These are phyloP conservation scores for Fusarium sp. DNA, from an alignment of 2,329 filamentous ascomycete species.

Conservation along the genomic window DNA sequence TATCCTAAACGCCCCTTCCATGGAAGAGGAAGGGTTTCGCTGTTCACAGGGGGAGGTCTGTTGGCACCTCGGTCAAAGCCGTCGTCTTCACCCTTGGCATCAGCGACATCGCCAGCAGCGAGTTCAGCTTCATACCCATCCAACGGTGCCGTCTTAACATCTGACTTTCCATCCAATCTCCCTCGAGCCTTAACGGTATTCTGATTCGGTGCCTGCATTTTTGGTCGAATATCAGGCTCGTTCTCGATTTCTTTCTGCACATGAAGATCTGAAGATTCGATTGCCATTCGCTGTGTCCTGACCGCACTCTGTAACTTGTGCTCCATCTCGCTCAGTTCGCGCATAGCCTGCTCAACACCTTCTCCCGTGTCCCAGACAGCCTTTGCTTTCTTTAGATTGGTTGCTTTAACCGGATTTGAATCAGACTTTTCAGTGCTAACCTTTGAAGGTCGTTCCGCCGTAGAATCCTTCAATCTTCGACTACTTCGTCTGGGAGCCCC, in stretches of 20 bases:
- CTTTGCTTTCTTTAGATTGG: neutral
- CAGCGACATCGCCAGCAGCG: conserved; percentile 39
- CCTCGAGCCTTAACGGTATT: conserved; percentile 11
- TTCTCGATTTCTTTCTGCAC: neutral
- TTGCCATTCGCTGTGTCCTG: conserved; percentile 62
- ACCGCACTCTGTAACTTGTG: conserved; percentile 58
- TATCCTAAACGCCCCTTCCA: conserved; percentile 94
- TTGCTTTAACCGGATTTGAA: neutral
- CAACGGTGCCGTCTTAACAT: conserved; percentile 38
- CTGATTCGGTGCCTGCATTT: conserved; percentile 4
- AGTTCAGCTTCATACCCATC: conserved; percentile 44
- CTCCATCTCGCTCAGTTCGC: conserved; percentile 65
- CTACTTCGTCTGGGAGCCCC: conserved; percentile 46
- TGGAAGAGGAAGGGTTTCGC: conserved; percentile 83
- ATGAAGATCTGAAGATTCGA: conserved; percentile 57
- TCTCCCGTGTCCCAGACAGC: conserved; percentile 33
- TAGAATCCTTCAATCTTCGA: conserved; percentile 40
- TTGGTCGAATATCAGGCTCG: conserved; percentile 19
- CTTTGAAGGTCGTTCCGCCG: conserved; percentile 5
- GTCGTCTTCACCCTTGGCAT: conserved; percentile 42
- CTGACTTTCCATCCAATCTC: conserved; percentile 5
- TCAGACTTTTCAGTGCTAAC: neutral
- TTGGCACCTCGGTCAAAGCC: conserved; percentile 55
- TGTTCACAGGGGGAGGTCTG: conserved; percentile 83
- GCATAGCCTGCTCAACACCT: conserved; percentile 57